A percentile compares a stretch with the other conserved stretches of the same genome.
These are phyloP conservation scores for Colletotrichum trifolii DNA, from an alignment of 2,329 filamentous ascomycete genomes.

Conservation along the genomic window DNA sequence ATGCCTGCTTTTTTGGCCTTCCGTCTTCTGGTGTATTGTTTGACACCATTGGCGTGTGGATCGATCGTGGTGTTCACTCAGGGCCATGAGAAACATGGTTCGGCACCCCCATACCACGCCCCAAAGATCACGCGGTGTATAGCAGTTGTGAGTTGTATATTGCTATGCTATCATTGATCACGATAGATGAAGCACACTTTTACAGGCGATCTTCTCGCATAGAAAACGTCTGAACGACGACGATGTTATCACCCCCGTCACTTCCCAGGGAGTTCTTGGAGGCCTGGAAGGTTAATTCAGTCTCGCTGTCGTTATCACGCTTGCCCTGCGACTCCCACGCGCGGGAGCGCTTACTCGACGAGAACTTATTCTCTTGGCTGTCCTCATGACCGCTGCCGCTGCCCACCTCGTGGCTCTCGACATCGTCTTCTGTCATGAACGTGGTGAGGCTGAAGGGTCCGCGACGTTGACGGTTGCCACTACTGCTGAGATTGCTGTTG, in stretches of 20 bases:
- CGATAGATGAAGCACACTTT: not conserved
- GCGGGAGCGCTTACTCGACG: constrained; percentile 27
- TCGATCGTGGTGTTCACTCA: too few species aligned
- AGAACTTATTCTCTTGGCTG: constrained; percentile 4
- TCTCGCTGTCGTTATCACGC: constrained; percentile 35
- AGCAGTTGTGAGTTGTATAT: not conserved
- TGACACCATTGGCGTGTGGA: too few species aligned
- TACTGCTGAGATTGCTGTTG: constrained; percentile 21
- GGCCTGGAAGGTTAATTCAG: constrained; percentile 33
- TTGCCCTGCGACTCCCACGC: constrained; percentile 31
- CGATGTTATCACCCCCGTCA: constrained; percentile 27
- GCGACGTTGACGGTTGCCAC: constrained; percentile 17
- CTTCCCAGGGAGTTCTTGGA: constrained; percentile 25
- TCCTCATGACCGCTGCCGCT: constrained; percentile 18
- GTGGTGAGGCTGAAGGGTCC: constrained; percentile 44
- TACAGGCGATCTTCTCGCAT: constrained; percentile 22
- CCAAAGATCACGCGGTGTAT: too few species aligned
- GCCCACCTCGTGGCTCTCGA: constrained; percentile 19
- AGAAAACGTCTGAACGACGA: constrained; percentile 29
- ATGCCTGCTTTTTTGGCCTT: too few species aligned
- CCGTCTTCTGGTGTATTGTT: too few species aligned
- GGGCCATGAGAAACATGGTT: too few species aligned
- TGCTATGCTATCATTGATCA: not conserved
- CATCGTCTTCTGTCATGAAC: constrained; percentile 42
- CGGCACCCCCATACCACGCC: too few species aligned